Base-by-base conservation (phyloP, 1,284 basidiomycete species). In the Ustilago loliicola region DNA sequence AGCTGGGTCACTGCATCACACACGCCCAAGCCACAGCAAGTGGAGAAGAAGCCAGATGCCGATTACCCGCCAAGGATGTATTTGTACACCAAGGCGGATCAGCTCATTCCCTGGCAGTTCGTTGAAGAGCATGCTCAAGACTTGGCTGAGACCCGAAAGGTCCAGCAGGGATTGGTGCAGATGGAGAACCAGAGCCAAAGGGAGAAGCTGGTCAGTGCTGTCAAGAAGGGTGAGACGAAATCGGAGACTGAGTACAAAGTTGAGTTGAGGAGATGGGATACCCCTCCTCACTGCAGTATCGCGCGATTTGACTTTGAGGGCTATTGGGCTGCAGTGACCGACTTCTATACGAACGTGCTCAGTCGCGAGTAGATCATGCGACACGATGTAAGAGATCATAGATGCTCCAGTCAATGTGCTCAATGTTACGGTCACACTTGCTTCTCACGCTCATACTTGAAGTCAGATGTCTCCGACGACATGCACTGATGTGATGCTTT, bases 51-150 rank as follows among this genome's bases (percentile, higher is more conserved):
- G 50, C 42, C 32, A 34, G 56, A 27, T 4, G 27, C 48, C 48
- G 56, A 34, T 15, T 71, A 61, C 58, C 79, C 80, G 15, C 81
- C 81, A 13, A 57, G 82, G 23, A 72, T 82, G 60, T 83, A 83
- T 72, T 69, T 83, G 54, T 83, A 81, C 60, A 79, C 76, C 53
- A 77, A 74, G 45, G 69, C 74, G 29, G 82, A 83, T 50, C 48
- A 69, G 50, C 75, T 83, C 21, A 81, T 83, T 7, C 72, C 79
- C 10, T 82, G 68, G 63, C 60, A 65, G 10, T 72, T 58, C 50
- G 80, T 83, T 30, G 82, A 83, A 51, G 68, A 73, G 42, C 82
- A 83, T 54, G 82, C 80, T 8, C 21, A 63, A 2, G 54, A 78
- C n/a, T 59, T 75, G 9, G 76, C 76, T 1, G 30, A 59, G 7